Evolutionary conservation across 768 basidiomycete genomes (phyloP), one percentile per base, ranked within the genome.

Genomic region (Trametes maxima): DNA sequence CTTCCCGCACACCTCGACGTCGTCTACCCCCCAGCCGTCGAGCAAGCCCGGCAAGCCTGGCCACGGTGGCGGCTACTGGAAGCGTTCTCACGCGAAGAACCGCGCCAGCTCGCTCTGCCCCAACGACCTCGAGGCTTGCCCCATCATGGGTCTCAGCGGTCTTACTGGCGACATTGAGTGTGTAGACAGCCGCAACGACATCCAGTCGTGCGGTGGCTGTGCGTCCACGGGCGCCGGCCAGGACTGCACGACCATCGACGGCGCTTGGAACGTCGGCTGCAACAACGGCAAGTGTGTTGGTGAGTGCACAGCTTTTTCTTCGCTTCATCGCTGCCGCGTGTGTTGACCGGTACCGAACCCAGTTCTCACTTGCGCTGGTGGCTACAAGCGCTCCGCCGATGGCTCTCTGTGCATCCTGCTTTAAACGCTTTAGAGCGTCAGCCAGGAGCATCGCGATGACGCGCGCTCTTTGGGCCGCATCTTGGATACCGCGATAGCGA

Each of bases 161-260:
- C 37, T 67, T 21, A 65, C 67, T 44, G 78, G 73, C 35, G 82
- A 84, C 57, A 85, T 78, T 65, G 86, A 89, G 68, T 89, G 86
- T 69, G 67, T 92, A 53, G 88, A 93, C 73, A 80, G 80, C 33
- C 65, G 73, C 17, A 75, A 75, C 45, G 89, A 92, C 60, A 80
- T 92, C 47, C 79, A 84, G 60, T 85, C 86, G 14, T 93, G 91
- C 73, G 91, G 90, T 63, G 91, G 92, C 28, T 93, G 91, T 70
- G 73, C 82, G 2, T 79, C 82, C 17, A 73, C 81, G n/a, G 85
- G 84, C 19, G 69, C 75, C 44, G 91, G 91, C 24, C 76, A 84
- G 71, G 88, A 94, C 72, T 94, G 90, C 73, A 85, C 85, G 17
- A 74, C 79, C 46, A 90, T 93, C 65, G 62, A 74, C 46, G 83